phyloP scores from a whole-genome alignment of 2,329 filamentous ascomycete genomes.

The Pseudogymnoascus sp. region DNA sequence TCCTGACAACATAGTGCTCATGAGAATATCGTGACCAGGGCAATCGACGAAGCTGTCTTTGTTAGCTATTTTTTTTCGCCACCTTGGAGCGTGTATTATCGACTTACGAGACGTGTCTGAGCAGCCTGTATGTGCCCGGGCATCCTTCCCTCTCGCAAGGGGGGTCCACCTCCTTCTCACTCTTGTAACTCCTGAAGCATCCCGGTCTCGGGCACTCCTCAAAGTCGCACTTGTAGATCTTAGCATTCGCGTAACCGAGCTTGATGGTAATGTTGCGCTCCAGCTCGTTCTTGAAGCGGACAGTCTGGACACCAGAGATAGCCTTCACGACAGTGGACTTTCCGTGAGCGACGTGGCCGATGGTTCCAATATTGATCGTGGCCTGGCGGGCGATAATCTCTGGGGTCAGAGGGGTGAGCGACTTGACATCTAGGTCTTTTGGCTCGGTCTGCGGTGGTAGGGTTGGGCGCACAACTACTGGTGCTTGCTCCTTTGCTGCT shows the following conservation, averaged over 20 bases:
- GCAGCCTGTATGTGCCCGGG: slow-evolving; percentile 72
- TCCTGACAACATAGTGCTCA: slow-evolving; percentile 99
- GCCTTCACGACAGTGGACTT: slow-evolving; percentile 99
- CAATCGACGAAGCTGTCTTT: slow-evolving; percentile 80
- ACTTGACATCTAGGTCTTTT: slow-evolving; percentile 73
- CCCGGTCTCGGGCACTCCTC: slow-evolving; percentile 81
- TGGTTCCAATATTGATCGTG: slow-evolving; percentile 98
- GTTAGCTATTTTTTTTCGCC: slow-evolving; percentile 19
- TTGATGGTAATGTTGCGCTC: slow-evolving; percentile 99
- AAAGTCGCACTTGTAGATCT: slow-evolving; percentile 98
- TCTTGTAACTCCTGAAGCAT: slow-evolving; percentile 96
- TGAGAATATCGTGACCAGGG: slow-evolving; percentile 99
- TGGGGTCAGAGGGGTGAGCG: slow-evolving; percentile 75
- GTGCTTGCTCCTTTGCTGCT: slow-evolving; percentile 44
- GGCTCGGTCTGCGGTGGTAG: slow-evolving; percentile 91
- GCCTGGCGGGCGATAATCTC: slow-evolving; percentile 97
- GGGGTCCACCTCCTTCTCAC: slow-evolving; percentile 96
- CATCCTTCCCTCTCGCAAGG: slow-evolving; percentile 93
- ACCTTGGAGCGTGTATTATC: neutral
- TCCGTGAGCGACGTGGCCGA: slow-evolving; percentile 97
- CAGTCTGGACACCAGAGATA: slow-evolving; percentile 96
- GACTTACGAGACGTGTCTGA: slow-evolving; percentile 86
- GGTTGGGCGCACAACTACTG: slow-evolving; percentile 51
- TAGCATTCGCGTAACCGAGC: slow-evolving; percentile 97
- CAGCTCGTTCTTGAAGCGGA: slow-evolving; percentile 99